Base-by-base conservation (phyloP, 2,329 filamentous ascomycete genomes). In the Cryoendolithus antarcticus region DNA sequence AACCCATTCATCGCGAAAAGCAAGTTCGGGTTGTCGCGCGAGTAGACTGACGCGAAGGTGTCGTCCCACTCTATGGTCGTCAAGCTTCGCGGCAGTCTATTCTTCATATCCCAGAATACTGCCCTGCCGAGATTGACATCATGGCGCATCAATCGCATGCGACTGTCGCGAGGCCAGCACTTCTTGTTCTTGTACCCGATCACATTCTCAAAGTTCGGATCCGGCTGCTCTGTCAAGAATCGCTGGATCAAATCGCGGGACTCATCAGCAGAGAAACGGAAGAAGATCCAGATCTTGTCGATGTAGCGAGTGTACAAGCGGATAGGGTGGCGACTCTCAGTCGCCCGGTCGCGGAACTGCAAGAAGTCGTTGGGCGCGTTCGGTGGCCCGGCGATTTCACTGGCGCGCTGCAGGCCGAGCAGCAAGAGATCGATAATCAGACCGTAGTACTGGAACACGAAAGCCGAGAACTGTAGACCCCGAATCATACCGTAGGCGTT, bases 101-200 rank as follows among this genome's bases (percentile, higher is more conserved):
- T 98, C 73, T 98, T 96, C 60, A 98, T 64, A 58, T 98, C 89
- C 91, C 91, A 98, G 67, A 98, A 98, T 2, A 95, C 91, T 43
- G 93, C 93, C 44, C 93, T 81, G 32, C 93, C 91, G 32, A 98
- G 77, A 53, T 98, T 96, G 49, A 98, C 93, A 63, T 98, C 91
- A 62, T 98, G 91, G 46, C 91, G 80, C 91, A 98, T 98, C 53
- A 98, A 65, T 34, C 93, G 81, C 93, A 98, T 98, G 37, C 91
- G 78, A 15, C 88, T 95, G 59, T 98, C 91, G 53, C 91, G 78
- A 32, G 91, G 93, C 91, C 91, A 98, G 64, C 93, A 98, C 61
- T 96, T 98, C 71, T 98, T 98, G 65, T 93, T 98, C 68, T 85
- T 88, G 63, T 96, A 98, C 0, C 91, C 91, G 52, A 98, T 96